Conservation (phyloP, 1,139 yeast genomes). For the Debaryomyces coudertii region DNA sequence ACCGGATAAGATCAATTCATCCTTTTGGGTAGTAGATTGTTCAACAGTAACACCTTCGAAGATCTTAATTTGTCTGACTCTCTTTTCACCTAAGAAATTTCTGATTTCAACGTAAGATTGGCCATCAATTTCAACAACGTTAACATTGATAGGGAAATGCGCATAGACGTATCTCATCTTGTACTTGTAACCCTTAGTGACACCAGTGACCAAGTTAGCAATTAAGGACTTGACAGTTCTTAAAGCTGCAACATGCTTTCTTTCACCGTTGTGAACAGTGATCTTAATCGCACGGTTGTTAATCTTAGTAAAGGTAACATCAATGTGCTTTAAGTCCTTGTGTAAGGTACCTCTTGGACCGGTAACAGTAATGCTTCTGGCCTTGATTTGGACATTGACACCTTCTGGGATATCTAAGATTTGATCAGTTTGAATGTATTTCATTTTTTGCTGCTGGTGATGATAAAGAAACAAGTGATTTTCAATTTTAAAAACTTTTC, state of each 20-base stretch:
- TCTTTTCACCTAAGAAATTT: slow-evolving; percentile 99
- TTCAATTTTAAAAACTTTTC: slow-evolving; percentile 5
- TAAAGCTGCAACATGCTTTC: slow-evolving; percentile 99
- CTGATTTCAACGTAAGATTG: slow-evolving; percentile 87
- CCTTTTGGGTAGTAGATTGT: slow-evolving; percentile 85
- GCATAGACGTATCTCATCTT: slow-evolving; percentile 99
- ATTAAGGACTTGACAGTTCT: slow-evolving; percentile 97
- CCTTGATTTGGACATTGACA: slow-evolving; percentile 87
- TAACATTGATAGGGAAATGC: slow-evolving; percentile 99
- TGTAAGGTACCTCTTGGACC: slow-evolving; percentile 98
- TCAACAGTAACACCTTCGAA: slow-evolving; percentile 88
- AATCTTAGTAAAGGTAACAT: slow-evolving; percentile 87
- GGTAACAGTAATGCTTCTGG: slow-evolving; percentile 87
- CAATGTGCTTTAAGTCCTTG: slow-evolving; percentile 93
- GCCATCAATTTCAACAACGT: slow-evolving; percentile 77
- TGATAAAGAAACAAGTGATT: slow-evolving; percentile 14
- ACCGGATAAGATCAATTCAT: slow-evolving; percentile 89
- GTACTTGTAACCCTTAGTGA: slow-evolving; percentile 98
- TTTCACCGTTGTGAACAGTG: slow-evolving; percentile 98
- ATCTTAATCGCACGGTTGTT: slow-evolving; percentile 76
- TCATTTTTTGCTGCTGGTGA: slow-evolving; percentile 53
- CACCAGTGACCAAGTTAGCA: slow-evolving; percentile 96
- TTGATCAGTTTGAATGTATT: slow-evolving; percentile 95
- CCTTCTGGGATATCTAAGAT: slow-evolving; percentile 90
- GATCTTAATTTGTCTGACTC: slow-evolving; percentile 83